phyloP scores from a whole-genome alignment of 78 protist species.

The Mantamonas sphyraenae region DNA sequence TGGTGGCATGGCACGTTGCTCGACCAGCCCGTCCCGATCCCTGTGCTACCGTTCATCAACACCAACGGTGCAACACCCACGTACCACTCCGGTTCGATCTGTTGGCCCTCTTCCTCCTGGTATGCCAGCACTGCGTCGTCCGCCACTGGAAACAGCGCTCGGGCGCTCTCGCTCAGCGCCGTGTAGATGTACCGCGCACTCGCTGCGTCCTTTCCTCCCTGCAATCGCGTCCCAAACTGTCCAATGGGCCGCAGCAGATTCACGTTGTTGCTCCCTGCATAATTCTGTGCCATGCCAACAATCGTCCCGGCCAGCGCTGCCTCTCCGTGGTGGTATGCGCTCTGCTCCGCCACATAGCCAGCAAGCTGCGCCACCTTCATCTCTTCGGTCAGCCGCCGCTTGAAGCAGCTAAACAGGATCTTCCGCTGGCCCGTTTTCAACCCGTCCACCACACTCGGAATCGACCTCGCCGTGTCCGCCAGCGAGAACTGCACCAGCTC shows the following conservation, averaged over 20 bases:
- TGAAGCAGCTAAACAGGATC: constrained; percentile 91
- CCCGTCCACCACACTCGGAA: constrained; percentile 95
- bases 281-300: constrained; percentile 89
- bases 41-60: constrained; percentile 93
- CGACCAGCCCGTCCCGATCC: constrained; percentile 95
- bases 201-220: constrained; percentile 95
- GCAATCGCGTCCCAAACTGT: constrained; percentile 91
- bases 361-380: constrained; percentile 98
- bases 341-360: constrained; percentile 83
- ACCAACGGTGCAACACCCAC: constrained; percentile 93
- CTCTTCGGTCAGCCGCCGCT: constrained; percentile 84
- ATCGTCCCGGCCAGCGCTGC: constrained; percentile 70
- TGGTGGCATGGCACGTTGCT: constrained; percentile 45
- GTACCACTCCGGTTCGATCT: constrained; percentile 91
- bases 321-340: constrained; percentile 99
- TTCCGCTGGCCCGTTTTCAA: constrained; percentile 96
- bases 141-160: constrained; percentile 61
- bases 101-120: constrained; percentile 88
- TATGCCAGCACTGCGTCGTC: constrained; percentile 87
- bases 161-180: constrained; percentile 57
- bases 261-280: constrained; percentile 94
- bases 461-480: constrained; percentile 90
- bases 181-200: constrained; percentile 94
- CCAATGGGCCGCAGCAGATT: constrained; percentile 86
- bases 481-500: constrained; percentile 91